Base-by-base conservation (phyloP, 805 yeast species). In the Wickerhamomyces ciferrii region DNA sequence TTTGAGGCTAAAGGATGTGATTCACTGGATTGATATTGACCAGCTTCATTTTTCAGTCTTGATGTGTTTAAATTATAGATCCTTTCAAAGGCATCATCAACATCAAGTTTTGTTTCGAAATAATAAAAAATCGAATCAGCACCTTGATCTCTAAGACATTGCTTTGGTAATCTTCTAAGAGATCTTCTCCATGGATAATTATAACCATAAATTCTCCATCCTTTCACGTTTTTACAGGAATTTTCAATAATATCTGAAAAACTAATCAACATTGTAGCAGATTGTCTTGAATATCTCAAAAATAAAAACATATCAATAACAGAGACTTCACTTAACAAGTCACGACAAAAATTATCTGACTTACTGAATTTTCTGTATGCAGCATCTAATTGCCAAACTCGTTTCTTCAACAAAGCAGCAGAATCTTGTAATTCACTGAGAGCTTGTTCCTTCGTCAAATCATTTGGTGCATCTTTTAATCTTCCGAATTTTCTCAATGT, bases 81-180 rank as follows among this genome's bases (percentile, higher is more conserved):
- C 45, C 69, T 62, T 41, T 68, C 72, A 51, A 75, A 73, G 1
- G 74, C 68, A 43, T 71, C 75, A 46, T 70, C 74, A 7, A 75
- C 77, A 42, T 72, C 78, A 15, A 59, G 41, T 46, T 70, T 70
- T 1, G 74, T 62, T 44, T 71, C 75, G 43, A 62, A 64, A 49
- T 72, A 75, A 37, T 69, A 65, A 18, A 68, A 62, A 8, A 71
- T 69, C n/a, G 68, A 63, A 23, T 69, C 69, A 2, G 74, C 71
- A 18, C 80, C 80, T 51, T 71, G 71, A 54, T 76, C 81, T 32
- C 67, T 62, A 7, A 70, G 56, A 49, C 75, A 72, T 41, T 67
- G 74, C 29, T 53, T 58, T 0, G 76, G 70, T n/a, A 73, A 49
- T 35, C 75, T 62, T 39, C 65, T 63, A 13, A 76, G 43, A 0